Base-by-base conservation (phyloP, 2,329 filamentous ascomycete species). In the Ophiosphaerella narmari region DNA sequence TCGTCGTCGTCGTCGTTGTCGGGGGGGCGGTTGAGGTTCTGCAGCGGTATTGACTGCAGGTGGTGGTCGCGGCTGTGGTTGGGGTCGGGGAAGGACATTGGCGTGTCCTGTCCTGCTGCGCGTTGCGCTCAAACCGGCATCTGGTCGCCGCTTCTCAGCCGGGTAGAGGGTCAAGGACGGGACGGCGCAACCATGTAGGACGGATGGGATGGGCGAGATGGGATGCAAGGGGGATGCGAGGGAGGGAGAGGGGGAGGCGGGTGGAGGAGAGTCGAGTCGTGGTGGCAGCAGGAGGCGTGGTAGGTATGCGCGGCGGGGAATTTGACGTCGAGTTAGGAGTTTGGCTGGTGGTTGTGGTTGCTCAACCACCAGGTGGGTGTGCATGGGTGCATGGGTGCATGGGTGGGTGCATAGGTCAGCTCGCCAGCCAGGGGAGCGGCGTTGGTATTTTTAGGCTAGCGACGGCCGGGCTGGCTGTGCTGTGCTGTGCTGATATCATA, bases 41-140 rank as follows among this genome's bases (percentile, higher is more conserved):
- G 86, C 50, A 93, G 78, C 52, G 88, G 88, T 75, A 94, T 92
- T 55, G 87, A 86, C 65, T 82, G 82, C 52, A 79, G 76, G 50
- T 75, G 74, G 24, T 80, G 77, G 55, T 75, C 74, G 58, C 77
- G 75, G 54, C 77, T 73, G 62, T 78, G 74, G 51, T 70, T 68
- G 43, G 76, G 72, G 60, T 77, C 77, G 66, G 77, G 74, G 61
- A 78, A 77, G 74, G 79, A 75, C 78, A 80, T 82, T 63, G 65
- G 59, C 61, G 66, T 60, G 66, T 54, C 48, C 59, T 63, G 67
- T 56, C 46, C 59, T 63, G 61, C 48, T 42, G 50, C 51, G 53
- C 18, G 18, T 49, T 54, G 55, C 56, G 43, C 53, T 61, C 59
- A 63, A 55, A 32, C 57, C 57, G 59, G 63, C 68, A 68, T 70